Evolutionary conservation across 371 early-diverging fungal species (phyloP).

Genomic region (Mortierella sp.): DNA sequence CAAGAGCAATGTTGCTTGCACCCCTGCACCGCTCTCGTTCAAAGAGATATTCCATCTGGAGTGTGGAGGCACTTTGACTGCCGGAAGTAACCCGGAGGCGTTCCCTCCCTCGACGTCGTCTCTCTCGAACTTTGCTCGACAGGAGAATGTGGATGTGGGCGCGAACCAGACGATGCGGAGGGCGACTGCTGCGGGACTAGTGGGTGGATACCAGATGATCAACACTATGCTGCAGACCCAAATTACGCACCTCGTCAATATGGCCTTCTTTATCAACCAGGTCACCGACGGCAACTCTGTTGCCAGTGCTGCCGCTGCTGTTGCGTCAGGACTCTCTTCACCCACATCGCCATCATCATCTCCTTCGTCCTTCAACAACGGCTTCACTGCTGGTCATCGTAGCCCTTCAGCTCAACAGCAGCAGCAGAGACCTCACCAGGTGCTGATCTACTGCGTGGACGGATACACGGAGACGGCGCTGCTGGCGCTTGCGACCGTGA

Average conservation of each 20-base stretch:
- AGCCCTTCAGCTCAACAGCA: background rate
- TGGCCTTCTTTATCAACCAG: conserved; percentile 60
- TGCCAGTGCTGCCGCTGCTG: background rate
- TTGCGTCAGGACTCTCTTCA: background rate
- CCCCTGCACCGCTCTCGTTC: conserved; percentile 34
- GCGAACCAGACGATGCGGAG: conserved; percentile 37
- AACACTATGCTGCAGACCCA: conserved; percentile 29
- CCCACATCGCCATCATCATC: background rate
- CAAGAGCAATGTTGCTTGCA: conserved; percentile 24
- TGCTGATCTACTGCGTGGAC: conserved; percentile 73
- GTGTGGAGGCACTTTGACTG: conserved; percentile 40
- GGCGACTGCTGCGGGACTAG: conserved; percentile 32
- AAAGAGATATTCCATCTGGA: conserved; percentile 73
- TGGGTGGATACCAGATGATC: conserved; percentile 19
- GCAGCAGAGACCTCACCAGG: conserved; percentile 56
- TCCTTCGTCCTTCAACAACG: background rate
- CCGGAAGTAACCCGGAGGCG: conserved; percentile 29
- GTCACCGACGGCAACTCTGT: conserved; percentile 39
- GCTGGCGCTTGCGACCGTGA: conserved; percentile 66
- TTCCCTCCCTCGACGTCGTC: conserved; percentile 54
- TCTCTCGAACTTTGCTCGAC: conserved; percentile 32
- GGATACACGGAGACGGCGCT: conserved; percentile 75
- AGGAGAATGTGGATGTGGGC: conserved; percentile 18
- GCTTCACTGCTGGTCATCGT: background rate
- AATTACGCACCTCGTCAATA: conserved; percentile 41